phyloP scores from a whole-genome alignment of 441 rosid genomes.

The Mallotus japonicus region DNA sequence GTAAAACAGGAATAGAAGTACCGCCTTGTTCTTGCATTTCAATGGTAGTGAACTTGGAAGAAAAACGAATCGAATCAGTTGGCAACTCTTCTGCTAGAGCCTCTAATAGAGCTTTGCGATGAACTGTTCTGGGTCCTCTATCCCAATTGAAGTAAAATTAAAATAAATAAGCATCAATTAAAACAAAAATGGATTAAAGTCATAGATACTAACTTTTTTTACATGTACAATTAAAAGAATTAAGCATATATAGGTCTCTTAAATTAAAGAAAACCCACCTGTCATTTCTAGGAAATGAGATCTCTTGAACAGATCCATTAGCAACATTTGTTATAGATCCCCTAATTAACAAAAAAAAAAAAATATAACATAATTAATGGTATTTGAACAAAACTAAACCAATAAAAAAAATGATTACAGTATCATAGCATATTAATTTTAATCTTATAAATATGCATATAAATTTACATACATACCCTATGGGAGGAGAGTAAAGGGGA shows the following conservation, averaged over 20 bases:
- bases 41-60: slow-evolving; percentile 32
- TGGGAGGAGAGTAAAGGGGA: slow-evolving; percentile 27
- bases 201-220: too few species aligned
- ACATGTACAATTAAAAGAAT: too few species aligned
- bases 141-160: too few species aligned
- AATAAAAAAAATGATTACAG: too few species aligned
- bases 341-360: slow-evolving; percentile 11
- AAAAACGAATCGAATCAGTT: slow-evolving; percentile 34
- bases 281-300: neutral
- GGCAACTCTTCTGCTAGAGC: slow-evolving; percentile 45
- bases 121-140: slow-evolving; percentile 26
- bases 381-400: too few species aligned
- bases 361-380: neutral
- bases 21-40: slow-evolving; percentile 24
- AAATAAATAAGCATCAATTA: too few species aligned
- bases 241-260: too few species aligned
- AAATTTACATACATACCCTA: slow-evolving; percentile 22
- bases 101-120: slow-evolving; percentile 34
- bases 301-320: slow-evolving; percentile 26
- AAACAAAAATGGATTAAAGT: too few species aligned
- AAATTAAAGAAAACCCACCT: slow-evolving; percentile 11
- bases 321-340: slow-evolving; percentile 24
- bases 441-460: too few species aligned
- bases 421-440: too few species aligned
- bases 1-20: slow-evolving; percentile 18